phyloP scores from a whole-genome alignment of 1,139 yeast genomes.

The Yamadazyma diospyri region DNA sequence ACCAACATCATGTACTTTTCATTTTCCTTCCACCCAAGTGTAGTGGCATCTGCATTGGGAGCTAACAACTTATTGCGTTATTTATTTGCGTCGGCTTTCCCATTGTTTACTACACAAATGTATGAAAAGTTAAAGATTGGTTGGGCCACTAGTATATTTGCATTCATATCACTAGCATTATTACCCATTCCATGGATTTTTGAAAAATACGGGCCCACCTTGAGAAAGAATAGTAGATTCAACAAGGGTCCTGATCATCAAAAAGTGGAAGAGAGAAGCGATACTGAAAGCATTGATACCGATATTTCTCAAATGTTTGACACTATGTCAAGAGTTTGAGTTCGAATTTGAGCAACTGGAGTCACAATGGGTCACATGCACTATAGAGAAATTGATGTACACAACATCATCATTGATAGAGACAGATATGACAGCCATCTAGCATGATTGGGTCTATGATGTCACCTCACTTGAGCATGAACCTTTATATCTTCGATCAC shows the following conservation, averaged over 20 bases:
- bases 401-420: no score
- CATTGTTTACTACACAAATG: conserved; percentile 45
- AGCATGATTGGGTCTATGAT: no score
- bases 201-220: conserved; percentile 49
- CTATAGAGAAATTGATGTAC: no score
- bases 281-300: neutral
- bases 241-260: no score
- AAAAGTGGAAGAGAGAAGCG: neutral
- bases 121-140: conserved; percentile 33
- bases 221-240: conserved; percentile 53
- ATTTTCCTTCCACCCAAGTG: conserved; percentile 68
- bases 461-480: no score
- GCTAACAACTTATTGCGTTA: conserved; percentile 75
- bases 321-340: neutral
- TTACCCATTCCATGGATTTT: conserved; percentile 45
- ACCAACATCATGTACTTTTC: conserved; percentile 69
- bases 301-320: neutral
- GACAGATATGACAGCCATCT: no score
- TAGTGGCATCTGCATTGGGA: conserved; percentile 74
- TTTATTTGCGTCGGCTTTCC: conserved; percentile 58
- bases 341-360: neutral
- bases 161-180: conserved; percentile 31
- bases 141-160: conserved; percentile 39
- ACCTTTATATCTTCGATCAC: no score
- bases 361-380: no score